A percentile compares a stretch with the other conserved stretches of the same genome.
phyloP scores from a whole-genome alignment of 192 early-diverging fungal genomes.

The Oehlia diaphana region DNA sequence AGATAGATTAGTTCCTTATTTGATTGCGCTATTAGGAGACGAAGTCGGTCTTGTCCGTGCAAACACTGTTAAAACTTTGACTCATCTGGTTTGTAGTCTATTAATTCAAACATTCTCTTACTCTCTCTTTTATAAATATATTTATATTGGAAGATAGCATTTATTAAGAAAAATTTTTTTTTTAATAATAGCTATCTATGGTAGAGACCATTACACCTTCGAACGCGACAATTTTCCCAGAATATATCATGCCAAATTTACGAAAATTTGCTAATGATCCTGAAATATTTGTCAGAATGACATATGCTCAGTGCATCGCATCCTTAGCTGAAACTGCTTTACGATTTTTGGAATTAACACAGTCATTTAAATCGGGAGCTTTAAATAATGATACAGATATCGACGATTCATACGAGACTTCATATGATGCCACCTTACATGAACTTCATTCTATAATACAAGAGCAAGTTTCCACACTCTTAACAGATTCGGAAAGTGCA shows the following conservation, averaged over 20 bases:
- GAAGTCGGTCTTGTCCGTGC: constrained; percentile 63
- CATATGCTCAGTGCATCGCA: constrained; percentile 83
- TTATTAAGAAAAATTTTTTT: background rate
- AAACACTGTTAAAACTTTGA: constrained; percentile 62
- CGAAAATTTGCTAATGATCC: constrained; percentile 68
- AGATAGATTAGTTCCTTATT: constrained; percentile 77
- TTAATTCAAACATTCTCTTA: background rate
- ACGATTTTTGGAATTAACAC: constrained; percentile 70
- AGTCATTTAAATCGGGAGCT: constrained; percentile 53
- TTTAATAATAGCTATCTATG: constrained; percentile 58
- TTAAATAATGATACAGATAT: constrained; percentile 44
- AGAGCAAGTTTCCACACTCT: constrained; percentile 75
- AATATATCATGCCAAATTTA: constrained; percentile 82
- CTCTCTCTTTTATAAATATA: no score
- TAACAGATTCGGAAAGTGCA: constrained; percentile 76
- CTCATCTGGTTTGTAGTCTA: constrained; percentile 60
- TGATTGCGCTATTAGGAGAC: constrained; percentile 67
- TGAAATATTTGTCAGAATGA: constrained; percentile 75
- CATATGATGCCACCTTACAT: constrained; percentile 71
- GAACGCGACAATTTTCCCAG: constrained; percentile 87
- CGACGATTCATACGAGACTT: constrained; percentile 47
- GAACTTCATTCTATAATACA: constrained; percentile 81
- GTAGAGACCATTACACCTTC: constrained; percentile 75
- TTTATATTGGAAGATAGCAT: background rate
- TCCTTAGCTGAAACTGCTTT: constrained; percentile 76